These are phyloP conservation scores for Kwoniella sp. DNA, from an alignment of 768 basidiomycete species.

Conservation along the genomic window DNA sequence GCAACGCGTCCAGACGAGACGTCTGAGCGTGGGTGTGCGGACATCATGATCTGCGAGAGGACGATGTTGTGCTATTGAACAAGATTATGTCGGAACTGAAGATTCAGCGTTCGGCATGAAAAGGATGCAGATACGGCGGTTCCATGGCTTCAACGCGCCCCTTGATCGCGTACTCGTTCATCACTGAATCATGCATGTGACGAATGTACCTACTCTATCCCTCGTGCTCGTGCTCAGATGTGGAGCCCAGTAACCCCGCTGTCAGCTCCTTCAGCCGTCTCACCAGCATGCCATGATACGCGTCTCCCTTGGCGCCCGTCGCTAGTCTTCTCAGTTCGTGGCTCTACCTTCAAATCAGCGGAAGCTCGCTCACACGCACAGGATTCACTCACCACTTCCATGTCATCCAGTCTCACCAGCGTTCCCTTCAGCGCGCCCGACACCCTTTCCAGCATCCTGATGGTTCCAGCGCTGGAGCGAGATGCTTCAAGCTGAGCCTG, in stretches of 20 bases:
- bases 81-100: no score
- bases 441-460: conserved; percentile 21
- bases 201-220: no score
- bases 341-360: conserved; percentile 3
- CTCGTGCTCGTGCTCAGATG: neutral
- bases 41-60: no score
- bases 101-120: no score
- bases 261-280: conserved; percentile 16
- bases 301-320: conserved; percentile 1
- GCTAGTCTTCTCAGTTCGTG: conserved; percentile 11
- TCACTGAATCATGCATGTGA: no score
- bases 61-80: no score
- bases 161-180: no score
- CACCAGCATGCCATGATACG: conserved; percentile 18
- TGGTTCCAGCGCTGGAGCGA: conserved; percentile 14
- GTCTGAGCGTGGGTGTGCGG: no score
- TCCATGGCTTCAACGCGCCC: no score
- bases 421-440: conserved; percentile 25
- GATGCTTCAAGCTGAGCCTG: conserved; percentile 20
- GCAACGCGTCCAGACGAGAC: no score
- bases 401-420: conserved; percentile 31
- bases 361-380: neutral
- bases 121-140: no score
- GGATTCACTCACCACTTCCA: conserved; percentile 29
- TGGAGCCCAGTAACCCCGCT: conserved; percentile 6